Evolutionary conservation across 164 flowering plant genomes (phyloP), one percentile per base, ranked within the genome.

Genomic region (Stephania japonica): DNA sequence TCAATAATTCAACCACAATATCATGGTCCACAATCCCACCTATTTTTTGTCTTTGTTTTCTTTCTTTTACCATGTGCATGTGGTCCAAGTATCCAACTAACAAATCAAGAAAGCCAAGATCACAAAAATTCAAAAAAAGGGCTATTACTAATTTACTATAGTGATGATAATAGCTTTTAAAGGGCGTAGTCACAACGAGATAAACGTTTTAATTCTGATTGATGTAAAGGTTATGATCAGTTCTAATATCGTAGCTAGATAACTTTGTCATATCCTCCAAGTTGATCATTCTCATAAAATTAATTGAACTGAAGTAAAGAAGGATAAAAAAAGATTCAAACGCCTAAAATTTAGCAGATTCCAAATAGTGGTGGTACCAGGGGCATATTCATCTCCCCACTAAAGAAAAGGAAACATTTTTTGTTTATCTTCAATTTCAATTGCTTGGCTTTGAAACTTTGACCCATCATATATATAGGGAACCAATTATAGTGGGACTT

Each of bases 371-470:
- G 62, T 56, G 62, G 62, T 56, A 14, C 23, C 21, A 56, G 19
- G 62, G 62, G 62, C 62, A 16, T 56, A 56, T 56, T 56, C 62
- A n/a, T 56, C 62, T n/a, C 18, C n/a, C 62, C 62, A 56, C 21
- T 56, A 56, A 56, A 56, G 53, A 47, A 47, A 47, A 47, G 12
- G 53, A 47, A 32, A 0, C 38, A 32, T 2, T 32, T 32, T 32
- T 32, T 32, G 38, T 32, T 32, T 32, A 4, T 32, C 38, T 32
- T 32, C 38, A 32, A 16, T 7, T 47, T 47, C 53, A 47, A 47
- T 47, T 47, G 53, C 13, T 47, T 47, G 53, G 53, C 10, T 47
- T 47, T 47, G 53, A 47, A 47, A 47, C 53, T 9, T 47, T 47
- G 53, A 47, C 53, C 53, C 53, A 16, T 47, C 16, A 11, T 32